Evolutionary conservation across 768 basidiomycete genomes (phyloP).

Genomic region (Tulasnella sp.): DNA sequence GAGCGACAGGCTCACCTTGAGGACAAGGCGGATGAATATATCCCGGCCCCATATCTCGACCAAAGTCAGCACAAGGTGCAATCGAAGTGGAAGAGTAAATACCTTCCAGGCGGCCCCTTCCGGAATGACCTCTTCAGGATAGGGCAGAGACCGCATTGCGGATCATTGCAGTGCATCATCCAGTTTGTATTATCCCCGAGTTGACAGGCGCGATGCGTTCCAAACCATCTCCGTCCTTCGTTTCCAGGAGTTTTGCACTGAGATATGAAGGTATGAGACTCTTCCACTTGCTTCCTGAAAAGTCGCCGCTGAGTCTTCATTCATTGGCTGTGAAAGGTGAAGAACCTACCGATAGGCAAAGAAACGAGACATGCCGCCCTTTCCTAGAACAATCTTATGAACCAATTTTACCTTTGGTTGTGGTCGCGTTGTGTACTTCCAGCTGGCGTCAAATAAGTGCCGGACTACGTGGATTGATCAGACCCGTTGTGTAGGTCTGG

Average conservation of each 20-base stretch:
- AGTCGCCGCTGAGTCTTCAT: background rate
- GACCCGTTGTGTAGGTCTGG: too few species aligned
- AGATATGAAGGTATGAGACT: background rate
- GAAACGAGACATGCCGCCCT: background rate
- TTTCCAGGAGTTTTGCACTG: background rate
- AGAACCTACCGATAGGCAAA: background rate
- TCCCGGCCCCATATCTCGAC: background rate
- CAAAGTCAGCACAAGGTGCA: background rate
- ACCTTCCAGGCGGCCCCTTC: background rate
- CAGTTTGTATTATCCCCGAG: background rate
- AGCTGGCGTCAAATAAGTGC: background rate
- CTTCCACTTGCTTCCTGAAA: background rate
- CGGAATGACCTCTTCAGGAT: background rate
- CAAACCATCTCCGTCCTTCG: conserved; percentile 3
- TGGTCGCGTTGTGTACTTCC: background rate
- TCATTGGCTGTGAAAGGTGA: background rate
- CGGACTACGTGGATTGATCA: too few species aligned
- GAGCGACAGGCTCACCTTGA: background rate
- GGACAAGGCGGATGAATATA: background rate
- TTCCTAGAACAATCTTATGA: background rate
- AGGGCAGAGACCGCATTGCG: background rate
- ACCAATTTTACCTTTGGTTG: background rate
- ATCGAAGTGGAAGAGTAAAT: background rate
- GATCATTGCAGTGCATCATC: background rate
- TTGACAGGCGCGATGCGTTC: background rate